Evolutionary conservation across 2,329 filamentous ascomycete genomes (phyloP).

Genomic region (Grosmannia serpens): DNA sequence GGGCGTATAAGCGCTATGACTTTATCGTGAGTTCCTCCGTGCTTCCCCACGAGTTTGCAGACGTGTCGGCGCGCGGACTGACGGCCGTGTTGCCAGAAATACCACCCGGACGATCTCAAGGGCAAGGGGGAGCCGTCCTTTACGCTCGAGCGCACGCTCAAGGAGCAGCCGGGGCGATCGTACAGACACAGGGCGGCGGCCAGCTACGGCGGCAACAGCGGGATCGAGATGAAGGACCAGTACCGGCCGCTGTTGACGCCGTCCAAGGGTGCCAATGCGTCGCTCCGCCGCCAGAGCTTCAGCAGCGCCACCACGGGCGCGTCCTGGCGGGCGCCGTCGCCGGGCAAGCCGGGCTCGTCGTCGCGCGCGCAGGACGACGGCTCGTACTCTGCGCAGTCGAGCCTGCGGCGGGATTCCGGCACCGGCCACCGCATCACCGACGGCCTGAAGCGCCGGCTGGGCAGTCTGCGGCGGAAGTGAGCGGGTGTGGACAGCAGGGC

Average conservation of each 20-base stretch:
- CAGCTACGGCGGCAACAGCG: slow-evolving; percentile 11
- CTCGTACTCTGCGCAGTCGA: slow-evolving; percentile 13
- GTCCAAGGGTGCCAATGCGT: slow-evolving; percentile 14
- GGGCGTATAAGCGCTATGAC: slow-evolving; percentile 67
- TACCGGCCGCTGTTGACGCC: neutral
- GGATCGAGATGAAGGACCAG: neutral
- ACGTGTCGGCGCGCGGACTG: neutral
- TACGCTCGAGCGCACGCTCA: slow-evolving; percentile 55
- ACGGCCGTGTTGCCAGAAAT: slow-evolving; percentile 33
- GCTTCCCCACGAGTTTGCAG: neutral
- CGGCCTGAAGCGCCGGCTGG: slow-evolving; percentile 41
- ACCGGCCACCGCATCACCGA: slow-evolving; percentile 34
- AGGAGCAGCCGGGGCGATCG: slow-evolving; percentile 37
- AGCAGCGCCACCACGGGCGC: slow-evolving; percentile 23
- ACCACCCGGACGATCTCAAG: slow-evolving; percentile 67
- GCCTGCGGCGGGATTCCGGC: slow-evolving; percentile 26
- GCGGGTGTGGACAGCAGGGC: too few relatives aligned
- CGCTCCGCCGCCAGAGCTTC: slow-evolving; percentile 30
- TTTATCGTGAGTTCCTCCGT: slow-evolving; percentile 49
- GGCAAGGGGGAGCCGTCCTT: slow-evolving; percentile 72
- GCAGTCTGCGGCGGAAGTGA: slow-evolving; percentile 35
- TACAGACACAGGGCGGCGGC: slow-evolving; percentile 7
- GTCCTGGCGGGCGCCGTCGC: neutral
- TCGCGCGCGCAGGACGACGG: neutral
- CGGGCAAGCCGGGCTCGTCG: neutral